phyloP scores from a whole-genome alignment of 352 stramenopile genomes.

The Phytopythium litorale region DNA sequence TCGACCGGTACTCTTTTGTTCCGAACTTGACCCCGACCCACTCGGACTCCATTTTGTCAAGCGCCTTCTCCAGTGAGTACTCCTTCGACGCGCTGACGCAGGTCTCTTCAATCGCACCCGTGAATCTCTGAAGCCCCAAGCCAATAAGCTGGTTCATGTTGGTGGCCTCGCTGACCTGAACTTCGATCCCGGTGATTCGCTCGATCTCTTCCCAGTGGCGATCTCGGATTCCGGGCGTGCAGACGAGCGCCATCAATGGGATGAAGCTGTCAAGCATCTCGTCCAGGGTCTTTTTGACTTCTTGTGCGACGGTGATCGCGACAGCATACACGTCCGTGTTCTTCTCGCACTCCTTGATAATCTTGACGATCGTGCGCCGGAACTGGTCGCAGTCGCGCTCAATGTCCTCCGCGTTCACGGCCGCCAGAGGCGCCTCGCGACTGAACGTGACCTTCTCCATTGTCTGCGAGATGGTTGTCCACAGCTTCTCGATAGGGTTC shows the following conservation, averaged over 20 bases:
- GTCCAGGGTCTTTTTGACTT: conserved; percentile 79
- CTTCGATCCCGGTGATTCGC: conserved; percentile 78
- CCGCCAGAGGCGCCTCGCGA: conserved; percentile 52
- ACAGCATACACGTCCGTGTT: conserved; percentile 82
- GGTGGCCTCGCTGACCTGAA: conserved; percentile 87
- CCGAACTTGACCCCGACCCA: conserved; percentile 91
- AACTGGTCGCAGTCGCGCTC: conserved; percentile 88
- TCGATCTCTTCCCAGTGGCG: conserved; percentile 94
- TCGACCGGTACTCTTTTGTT: conserved; percentile 92
- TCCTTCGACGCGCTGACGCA: conserved; percentile 94
- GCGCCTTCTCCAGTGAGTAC: conserved; percentile 89
- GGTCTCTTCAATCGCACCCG: conserved; percentile 88
- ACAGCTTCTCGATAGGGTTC: conserved; percentile 85
- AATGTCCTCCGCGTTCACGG: conserved; percentile 83
- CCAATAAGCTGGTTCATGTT: conserved; percentile 92
- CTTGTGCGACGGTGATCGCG: conserved; percentile 72
- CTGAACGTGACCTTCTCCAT: conserved; percentile 77
- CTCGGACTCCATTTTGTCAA: conserved; percentile 93
- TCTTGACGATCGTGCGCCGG: conserved; percentile 82
- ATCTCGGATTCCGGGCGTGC: conserved; percentile 88
- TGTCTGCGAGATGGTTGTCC: conserved; percentile 75
- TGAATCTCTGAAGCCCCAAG: conserved; percentile 84
- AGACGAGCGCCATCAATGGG: conserved; percentile 91
- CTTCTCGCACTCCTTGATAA: conserved; percentile 91
- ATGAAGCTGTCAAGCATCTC: conserved; percentile 88